These are phyloP conservation scores for Astrothelium subdiscretum DNA, from an alignment of 495 filamentous ascomycete genomes.

Conservation along the genomic window DNA sequence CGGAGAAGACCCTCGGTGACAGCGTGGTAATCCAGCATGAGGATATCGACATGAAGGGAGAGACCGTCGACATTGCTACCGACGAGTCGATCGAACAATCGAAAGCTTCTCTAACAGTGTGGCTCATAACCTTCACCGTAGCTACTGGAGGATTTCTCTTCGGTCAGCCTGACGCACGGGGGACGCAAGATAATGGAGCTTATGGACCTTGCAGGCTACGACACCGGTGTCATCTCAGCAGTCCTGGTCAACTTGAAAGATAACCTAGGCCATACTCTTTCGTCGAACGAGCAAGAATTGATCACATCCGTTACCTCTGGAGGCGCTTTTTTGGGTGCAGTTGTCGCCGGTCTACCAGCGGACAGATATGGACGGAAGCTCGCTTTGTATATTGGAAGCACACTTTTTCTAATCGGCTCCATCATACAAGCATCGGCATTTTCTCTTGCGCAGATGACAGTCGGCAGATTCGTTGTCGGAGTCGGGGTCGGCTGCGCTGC, in stretches of 20 bases:
- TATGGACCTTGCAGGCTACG: too few species aligned
- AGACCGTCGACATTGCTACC: too few species aligned
- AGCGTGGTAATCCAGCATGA: too few species aligned
- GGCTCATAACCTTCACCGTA: neutral
- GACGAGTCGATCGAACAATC: neutral
- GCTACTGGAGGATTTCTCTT: neutral
- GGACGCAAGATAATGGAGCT: too few species aligned
- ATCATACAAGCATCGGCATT: slow-evolving; percentile 35
- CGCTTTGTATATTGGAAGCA: slow-evolving; percentile 37
- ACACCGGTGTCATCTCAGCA: slow-evolving; percentile 40
- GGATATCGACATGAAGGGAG: too few species aligned
- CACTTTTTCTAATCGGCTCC: slow-evolving; percentile 37
- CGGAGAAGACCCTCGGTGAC: too few species aligned
- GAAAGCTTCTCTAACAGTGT: neutral
- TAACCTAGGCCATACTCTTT: slow-evolving; percentile 24
- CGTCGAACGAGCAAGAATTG: slow-evolving; percentile 33
- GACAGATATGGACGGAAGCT: slow-evolving; percentile 40
- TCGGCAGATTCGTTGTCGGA: slow-evolving; percentile 40
- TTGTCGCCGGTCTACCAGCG: slow-evolving; percentile 38
- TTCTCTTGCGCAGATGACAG: slow-evolving; percentile 36
- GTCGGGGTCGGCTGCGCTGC: slow-evolving; percentile 43
- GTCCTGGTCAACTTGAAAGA: slow-evolving; percentile 33
- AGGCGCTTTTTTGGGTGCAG: slow-evolving; percentile 40
- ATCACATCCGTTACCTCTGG: slow-evolving; percentile 38
- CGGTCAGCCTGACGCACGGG: too few species aligned